A percentile compares a stretch with the other conserved stretches of the same genome.
These are phyloP conservation scores for Petrea volubilis DNA, from an alignment of 257 asterid species.

Conservation along the genomic window DNA sequence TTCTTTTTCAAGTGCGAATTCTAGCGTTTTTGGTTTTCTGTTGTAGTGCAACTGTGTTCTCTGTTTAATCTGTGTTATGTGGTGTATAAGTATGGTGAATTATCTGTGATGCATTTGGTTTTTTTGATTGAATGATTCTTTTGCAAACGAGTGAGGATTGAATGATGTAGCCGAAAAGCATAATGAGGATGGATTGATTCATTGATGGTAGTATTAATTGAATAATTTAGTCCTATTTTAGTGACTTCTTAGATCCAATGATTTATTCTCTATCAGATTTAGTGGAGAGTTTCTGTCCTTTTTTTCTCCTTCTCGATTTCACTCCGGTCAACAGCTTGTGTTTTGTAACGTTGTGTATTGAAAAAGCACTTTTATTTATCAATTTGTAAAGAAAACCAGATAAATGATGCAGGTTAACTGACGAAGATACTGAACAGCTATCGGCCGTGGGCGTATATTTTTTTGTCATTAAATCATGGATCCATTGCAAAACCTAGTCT, in stretches of 20 bases:
- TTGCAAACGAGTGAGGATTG: not conserved
- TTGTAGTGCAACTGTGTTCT: not conserved
- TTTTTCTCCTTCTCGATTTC: not conserved
- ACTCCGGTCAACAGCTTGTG: not conserved
- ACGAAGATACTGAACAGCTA: too few relatives aligned
- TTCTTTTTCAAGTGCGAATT: not conserved
- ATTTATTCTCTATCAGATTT: not conserved
- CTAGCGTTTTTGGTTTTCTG: not conserved
- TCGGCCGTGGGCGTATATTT: too few relatives aligned
- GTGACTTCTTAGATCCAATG: constrained; percentile 10
- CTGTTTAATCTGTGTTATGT: not conserved
- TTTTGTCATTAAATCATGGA: too few relatives aligned
- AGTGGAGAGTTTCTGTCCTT: not conserved
- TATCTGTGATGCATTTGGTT: not conserved
- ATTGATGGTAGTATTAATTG: not conserved
- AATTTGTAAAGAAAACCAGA: constrained; percentile 4
- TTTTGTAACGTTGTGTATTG: not conserved
- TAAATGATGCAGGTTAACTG: too few relatives aligned
- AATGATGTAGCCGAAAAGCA: not conserved
- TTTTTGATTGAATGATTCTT: not conserved
- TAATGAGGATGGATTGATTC: not conserved
- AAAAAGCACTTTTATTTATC: not conserved
- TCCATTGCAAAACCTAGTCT: too few relatives aligned
- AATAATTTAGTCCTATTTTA: not conserved
- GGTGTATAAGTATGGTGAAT: not conserved